Base-by-base conservation (phyloP, 768 basidiomycete genomes). In the Boletus vinaceobasis region DNA sequence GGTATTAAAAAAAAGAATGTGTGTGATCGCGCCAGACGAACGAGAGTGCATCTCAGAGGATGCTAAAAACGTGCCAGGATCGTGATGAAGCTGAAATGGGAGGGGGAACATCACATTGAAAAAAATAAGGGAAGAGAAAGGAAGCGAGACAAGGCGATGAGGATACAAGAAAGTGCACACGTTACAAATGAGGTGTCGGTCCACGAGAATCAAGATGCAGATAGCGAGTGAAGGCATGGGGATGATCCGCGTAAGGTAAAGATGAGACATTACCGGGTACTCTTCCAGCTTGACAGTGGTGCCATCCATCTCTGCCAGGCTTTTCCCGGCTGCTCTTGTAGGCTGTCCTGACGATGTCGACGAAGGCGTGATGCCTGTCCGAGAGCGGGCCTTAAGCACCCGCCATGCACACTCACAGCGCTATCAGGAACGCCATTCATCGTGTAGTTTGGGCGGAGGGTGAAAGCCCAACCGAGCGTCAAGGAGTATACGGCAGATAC, bases 241-340 rank as follows among this genome's bases (percentile, higher is more conserved):
- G 19, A 9, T 13, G 36, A 5, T 31, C 31, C 10, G 4, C 23
- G 21, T 23, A 10, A 3, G 31, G 7, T 5, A 14, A 29, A 26
- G 39, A 29, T 19, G 23, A 23, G 17, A 35, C 27, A 21, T 59
- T 44, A 70, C 33, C 64, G 64, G 4, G n/a, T n/a, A n/a, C n/a
- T 68, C 67, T 80, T 84, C 84, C 84, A 86, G 58, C 83, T 85
- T 33, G 84, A 86, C 14, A 84, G 84, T 10, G 84, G 84, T 2
- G 77, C 72, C 19, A 71, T 71, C 43, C 58, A 55, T 45, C 53
- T 54, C n/a, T n/a, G n/a, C n/a, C n/a, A n/a, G 48, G 56, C 54
- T 43, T 35, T 61, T 65, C 21, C 58, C 66, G 0, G 70, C 43
- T 11, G 17, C 19, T 38, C 27, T 58, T 2, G 53, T 19, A 15